phyloP scores from a whole-genome alignment of 192 early-diverging fungal species.

The Coemansia guatemalensis region DNA sequence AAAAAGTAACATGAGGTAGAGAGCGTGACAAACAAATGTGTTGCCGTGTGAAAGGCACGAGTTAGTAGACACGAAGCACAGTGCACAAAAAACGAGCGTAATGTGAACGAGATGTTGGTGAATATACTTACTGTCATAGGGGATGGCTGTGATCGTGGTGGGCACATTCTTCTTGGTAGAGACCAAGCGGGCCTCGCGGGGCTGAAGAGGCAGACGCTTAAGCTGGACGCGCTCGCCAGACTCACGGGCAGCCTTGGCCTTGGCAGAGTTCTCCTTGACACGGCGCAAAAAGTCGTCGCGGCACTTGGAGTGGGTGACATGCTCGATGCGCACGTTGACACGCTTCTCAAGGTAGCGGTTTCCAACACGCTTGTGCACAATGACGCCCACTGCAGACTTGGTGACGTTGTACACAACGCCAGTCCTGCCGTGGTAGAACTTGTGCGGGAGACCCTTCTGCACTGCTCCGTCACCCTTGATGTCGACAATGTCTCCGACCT shows the following conservation, averaged over 20 bases:
- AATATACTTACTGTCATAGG: conserved; percentile 77
- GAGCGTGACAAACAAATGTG: conserved; percentile 8
- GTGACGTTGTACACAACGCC: conserved; percentile 99
- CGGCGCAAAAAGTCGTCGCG: conserved; percentile 95
- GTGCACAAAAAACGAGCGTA: not conserved
- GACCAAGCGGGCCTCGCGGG: conserved; percentile 86
- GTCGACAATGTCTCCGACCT: conserved; percentile 99
- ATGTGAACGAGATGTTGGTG: not conserved
- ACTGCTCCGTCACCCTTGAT: conserved; percentile 99
- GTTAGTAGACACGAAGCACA: no score
- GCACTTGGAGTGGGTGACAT: conserved; percentile 99
- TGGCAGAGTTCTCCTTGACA: conserved; percentile 92
- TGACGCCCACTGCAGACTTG: conserved; percentile 98
- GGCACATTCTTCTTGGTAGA: conserved; percentile 86
- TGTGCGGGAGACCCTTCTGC: conserved; percentile 99
- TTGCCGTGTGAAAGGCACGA: no score
- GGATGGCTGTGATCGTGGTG: conserved; percentile 90
- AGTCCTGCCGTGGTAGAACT: conserved; percentile 99
- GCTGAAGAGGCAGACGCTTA: conserved; percentile 89
- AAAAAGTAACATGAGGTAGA: not conserved
- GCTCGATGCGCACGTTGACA: conserved; percentile 97
- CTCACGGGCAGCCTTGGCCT: conserved; percentile 80
- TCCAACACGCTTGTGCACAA: conserved; percentile 97
- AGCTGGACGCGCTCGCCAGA: conserved; percentile 73
- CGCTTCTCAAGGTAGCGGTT: conserved; percentile 99